A percentile compares a stretch with the other conserved stretches of the same genome.
Conservation (phyloP, 768 basidiomycete genomes). For the Kwoniella sp. region DNA sequence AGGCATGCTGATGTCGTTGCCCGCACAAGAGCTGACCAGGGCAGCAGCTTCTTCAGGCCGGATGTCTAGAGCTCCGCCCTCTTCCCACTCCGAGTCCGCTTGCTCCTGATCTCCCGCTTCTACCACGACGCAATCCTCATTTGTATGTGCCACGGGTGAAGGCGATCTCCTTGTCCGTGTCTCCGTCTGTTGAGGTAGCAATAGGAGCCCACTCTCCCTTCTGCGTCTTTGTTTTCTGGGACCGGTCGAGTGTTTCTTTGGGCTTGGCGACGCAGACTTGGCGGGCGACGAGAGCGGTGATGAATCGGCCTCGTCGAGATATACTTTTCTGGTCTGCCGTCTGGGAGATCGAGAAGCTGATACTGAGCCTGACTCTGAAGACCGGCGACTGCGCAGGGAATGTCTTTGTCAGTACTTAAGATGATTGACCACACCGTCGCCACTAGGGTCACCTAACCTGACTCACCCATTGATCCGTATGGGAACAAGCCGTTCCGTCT, state of each 20-base stretch:
- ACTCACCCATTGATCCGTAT: not conserved
- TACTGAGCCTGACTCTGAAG: conserved; percentile 16
- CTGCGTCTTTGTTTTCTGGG: conserved; percentile 15
- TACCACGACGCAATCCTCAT: not conserved
- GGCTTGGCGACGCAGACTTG: conserved; percentile 12
- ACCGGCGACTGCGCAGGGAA: conserved; percentile 4
- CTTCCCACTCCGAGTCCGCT: conserved; percentile 21
- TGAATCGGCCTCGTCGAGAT: not conserved
- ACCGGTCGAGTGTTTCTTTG: conserved; percentile 13
- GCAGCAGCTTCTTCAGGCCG: conserved; percentile 7
- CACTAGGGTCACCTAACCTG: not conserved
- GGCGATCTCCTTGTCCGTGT: conserved; percentile 10
- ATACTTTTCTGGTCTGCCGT: not conserved
- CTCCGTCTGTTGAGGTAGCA: not conserved
- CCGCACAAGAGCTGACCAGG: not conserved
- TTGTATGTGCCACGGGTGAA: not conserved
- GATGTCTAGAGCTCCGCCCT: conserved; percentile 18
- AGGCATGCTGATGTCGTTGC: conserved; percentile 9
- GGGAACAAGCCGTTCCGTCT: not conserved
- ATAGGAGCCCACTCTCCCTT: conserved; percentile 27
- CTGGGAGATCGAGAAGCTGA: conserved; percentile 22
- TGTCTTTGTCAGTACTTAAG: conserved; percentile 3
- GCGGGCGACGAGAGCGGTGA: conserved; percentile 11
- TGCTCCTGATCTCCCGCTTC: conserved; percentile 8
- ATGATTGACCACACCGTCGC: too few species aligned